Percentiles rank a stretch among this genome's conserved stretches.
Conservation (phyloP, 495 filamentous ascomycete genomes). For the Aspergillus saccharolyticus region DNA sequence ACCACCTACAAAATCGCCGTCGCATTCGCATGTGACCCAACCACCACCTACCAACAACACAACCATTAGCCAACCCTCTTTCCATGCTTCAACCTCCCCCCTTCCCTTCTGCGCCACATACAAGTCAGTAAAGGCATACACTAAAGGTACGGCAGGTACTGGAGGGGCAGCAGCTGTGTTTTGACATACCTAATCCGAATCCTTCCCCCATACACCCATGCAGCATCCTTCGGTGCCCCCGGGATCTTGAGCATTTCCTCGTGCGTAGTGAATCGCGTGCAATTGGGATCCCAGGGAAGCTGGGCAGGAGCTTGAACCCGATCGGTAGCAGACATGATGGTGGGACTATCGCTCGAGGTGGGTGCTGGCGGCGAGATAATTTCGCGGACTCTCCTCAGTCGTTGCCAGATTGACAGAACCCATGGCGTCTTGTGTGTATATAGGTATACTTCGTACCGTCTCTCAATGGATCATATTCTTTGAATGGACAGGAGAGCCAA, state of each 20-base stretch:
- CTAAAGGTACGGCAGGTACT: background rate
- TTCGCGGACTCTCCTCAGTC: slow-evolving; percentile 7
- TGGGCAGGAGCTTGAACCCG: slow-evolving; percentile 23
- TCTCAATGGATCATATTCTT: background rate
- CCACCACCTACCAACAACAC: slow-evolving; percentile 15
- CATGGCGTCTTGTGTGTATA: slow-evolving; percentile 6
- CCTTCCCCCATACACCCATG: slow-evolving; percentile 63
- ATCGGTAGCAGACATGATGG: background rate
- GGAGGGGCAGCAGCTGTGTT: slow-evolving; percentile 3
- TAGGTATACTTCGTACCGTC: background rate
- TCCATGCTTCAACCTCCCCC: no score
- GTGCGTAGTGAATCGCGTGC: slow-evolving; percentile 45
- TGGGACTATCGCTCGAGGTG: background rate
- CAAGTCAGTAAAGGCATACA: no score
- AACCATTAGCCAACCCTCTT: background rate
- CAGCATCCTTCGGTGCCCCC: slow-evolving; percentile 43
- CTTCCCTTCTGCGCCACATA: no score
- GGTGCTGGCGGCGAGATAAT: background rate
- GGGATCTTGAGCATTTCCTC: slow-evolving; percentile 48
- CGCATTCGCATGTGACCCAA: slow-evolving; percentile 29
- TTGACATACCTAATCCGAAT: slow-evolving; percentile 56
- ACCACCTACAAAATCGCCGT: slow-evolving; percentile 53
- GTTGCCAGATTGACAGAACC: background rate
- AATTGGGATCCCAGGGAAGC: slow-evolving; percentile 53
- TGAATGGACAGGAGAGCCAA: background rate